Evolutionary conservation across 2,329 filamentous ascomycete species (phyloP), one percentile per base, ranked within the genome.

Genomic region (Penicillium sp.): DNA sequence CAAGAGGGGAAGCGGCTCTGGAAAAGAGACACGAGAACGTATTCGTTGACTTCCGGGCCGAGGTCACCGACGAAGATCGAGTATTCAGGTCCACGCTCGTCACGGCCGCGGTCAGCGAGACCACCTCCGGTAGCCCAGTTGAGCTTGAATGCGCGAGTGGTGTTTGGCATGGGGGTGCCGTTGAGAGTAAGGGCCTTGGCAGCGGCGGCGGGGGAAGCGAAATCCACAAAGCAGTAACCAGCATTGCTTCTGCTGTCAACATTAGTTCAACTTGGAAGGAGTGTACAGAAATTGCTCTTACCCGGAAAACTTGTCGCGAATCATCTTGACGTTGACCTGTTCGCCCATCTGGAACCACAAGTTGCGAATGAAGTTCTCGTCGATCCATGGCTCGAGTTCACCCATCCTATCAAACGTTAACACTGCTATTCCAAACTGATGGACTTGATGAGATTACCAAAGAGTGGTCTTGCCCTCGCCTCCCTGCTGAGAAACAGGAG

Each of bases 91-190:
- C 91, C 92, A 70, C 94, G 92, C 71, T 97, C 94, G 73, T 97
- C 94, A 65, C 91, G 91, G 71, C 70, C 77, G 73, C 94, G 89
- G 75, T 99, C 94, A 64, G 95, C 90, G 43, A 99, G 83, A 57
- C 94, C 94, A 69, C 94, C 94, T 64, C 94, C 94, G 63, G 91
- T 96, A 64, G 94, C 94, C 94, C 94, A 99, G 84, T 99, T 99
- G 60, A 99, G 86, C 83, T 97, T 97, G 84, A 99, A 99, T 49
- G 91, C 88, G 45, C 94, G 91, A 67, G 88, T 88, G 60, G 91
- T 96, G 82, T 97, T 97, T 47, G 93, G 92, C 64, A 99, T 96
- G 48, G 90, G 74, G 56, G 85, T 88, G 50, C 94, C 93, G 72
- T 96, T 97, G 50, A 97, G 81, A 47, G 81, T 81, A n/a, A 99